phyloP scores from a whole-genome alignment of 1,284 basidiomycete genomes.

The Pascua guehoae region DNA sequence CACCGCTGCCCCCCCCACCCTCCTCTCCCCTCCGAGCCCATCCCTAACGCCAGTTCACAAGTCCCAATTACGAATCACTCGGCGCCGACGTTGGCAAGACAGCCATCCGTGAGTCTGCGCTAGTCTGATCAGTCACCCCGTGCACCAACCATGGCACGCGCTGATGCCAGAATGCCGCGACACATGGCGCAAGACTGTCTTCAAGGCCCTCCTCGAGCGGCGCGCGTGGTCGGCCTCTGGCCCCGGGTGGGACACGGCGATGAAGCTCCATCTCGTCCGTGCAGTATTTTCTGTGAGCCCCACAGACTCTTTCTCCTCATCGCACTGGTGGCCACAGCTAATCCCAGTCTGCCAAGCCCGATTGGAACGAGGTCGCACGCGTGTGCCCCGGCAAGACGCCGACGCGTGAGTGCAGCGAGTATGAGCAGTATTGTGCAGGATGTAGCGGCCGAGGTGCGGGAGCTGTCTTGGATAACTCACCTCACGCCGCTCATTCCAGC shows the following conservation, averaged over 20 bases:
- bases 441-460: too few species aligned
- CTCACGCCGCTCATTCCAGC: too few species aligned
- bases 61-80: constrained; percentile 4
- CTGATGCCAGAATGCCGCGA: constrained; percentile 32
- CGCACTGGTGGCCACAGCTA: not conserved
- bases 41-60: constrained; percentile 7
- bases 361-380: constrained; percentile 17
- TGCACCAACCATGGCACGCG: not conserved
- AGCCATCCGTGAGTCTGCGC: constrained; percentile 9
- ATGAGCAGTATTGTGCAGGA: too few species aligned
- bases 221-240: constrained; percentile 23
- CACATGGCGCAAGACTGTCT: constrained; percentile 34
- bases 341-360: constrained; percentile 20
- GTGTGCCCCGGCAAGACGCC: constrained; percentile 17
- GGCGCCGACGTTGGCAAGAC: constrained; percentile 14
- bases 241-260: constrained; percentile 12
- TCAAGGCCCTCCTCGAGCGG: constrained; percentile 17
- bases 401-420: constrained; percentile 22
- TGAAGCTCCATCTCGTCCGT: constrained; percentile 19
- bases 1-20: not conserved
- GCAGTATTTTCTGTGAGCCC: constrained; percentile 20
- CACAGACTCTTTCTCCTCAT: not conserved
- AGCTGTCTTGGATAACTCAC: too few species aligned
- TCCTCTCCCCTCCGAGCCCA: not conserved
- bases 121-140: too few species aligned